A percentile compares a stretch with the other conserved stretches of the same genome.
phyloP scores from a whole-genome alignment of 768 basidiomycete species.

The Amanita rimosa region DNA sequence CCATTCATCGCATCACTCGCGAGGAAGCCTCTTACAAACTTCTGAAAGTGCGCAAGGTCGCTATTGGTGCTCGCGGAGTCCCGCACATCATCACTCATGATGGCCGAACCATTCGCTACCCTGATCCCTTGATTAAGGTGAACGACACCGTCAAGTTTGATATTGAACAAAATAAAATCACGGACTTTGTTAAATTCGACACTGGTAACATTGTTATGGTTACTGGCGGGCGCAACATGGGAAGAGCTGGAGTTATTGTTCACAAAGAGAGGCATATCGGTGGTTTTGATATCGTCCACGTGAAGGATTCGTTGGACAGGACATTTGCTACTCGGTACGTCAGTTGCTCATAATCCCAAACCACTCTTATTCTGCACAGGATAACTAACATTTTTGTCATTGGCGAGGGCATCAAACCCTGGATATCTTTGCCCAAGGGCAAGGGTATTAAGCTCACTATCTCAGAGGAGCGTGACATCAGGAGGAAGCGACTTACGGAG shows the following conservation, averaged over 20 bases:
- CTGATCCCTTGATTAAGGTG: slow-evolving; percentile 88
- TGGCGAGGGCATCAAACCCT: slow-evolving; percentile 90
- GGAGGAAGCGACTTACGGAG: slow-evolving; percentile 71
- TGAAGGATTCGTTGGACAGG: slow-evolving; percentile 90
- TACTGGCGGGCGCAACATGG: slow-evolving; percentile 99
- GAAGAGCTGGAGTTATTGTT: slow-evolving; percentile 90
- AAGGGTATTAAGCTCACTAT: slow-evolving; percentile 98
- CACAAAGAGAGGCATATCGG: slow-evolving; percentile 97
- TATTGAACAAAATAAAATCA: slow-evolving; percentile 89
- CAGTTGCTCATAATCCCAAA: background rate
- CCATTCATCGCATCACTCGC: slow-evolving; percentile 97
- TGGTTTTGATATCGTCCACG: slow-evolving; percentile 98
- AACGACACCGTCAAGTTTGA: slow-evolving; percentile 99
- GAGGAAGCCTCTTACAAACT: slow-evolving; percentile 98
- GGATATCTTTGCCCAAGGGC: slow-evolving; percentile 94
- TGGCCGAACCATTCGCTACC: slow-evolving; percentile 99
- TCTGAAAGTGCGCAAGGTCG: slow-evolving; percentile 85
- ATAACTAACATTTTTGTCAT: slow-evolving; percentile 98
- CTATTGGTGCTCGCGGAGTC: slow-evolving; percentile 87
- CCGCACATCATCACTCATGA: slow-evolving; percentile 98
- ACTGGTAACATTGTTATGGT: slow-evolving; percentile 95
- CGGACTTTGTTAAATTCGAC: slow-evolving; percentile 90
- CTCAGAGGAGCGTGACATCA: slow-evolving; percentile 89
- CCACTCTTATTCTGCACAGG: slow-evolving; percentile 27
- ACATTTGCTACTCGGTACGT: slow-evolving; percentile 95